A percentile compares a stretch with the other conserved stretches of the same genome.
These are phyloP conservation scores for Limtongia smithiae DNA, from an alignment of 805 yeast species.

Conservation along the genomic window DNA sequence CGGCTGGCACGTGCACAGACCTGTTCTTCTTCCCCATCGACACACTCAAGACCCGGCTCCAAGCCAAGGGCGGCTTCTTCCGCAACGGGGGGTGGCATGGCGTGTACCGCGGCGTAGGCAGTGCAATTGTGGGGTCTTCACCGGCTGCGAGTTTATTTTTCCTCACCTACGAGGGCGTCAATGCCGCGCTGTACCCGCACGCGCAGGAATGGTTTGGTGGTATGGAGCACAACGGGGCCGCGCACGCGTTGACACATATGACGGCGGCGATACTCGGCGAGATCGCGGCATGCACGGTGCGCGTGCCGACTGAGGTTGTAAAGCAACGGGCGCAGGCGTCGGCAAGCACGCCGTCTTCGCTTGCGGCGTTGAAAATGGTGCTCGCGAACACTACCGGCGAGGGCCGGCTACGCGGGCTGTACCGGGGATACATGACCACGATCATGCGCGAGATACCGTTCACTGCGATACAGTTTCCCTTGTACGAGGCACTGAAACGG, in stretches of 20 bases:
- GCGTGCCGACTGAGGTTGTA: conserved; percentile 96
- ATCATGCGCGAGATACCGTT: conserved; percentile 95
- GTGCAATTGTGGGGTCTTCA: conserved; percentile 91
- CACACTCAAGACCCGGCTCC: conserved; percentile 88
- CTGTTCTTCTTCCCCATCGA: conserved; percentile 94
- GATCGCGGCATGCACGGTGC: conserved; percentile 82
- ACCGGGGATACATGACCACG: conserved; percentile 91
- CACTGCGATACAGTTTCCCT: conserved; percentile 91
- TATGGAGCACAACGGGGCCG: conserved; percentile 13
- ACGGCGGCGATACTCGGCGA: conserved; percentile 85
- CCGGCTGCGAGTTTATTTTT: conserved; percentile 78
- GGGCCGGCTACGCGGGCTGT: conserved; percentile 72
- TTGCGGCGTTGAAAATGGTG: conserved; percentile 61
- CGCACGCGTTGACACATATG: conserved; percentile 67
- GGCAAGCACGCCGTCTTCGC: conserved; percentile 53
- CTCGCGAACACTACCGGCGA: conserved; percentile 67
- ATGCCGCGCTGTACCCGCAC: conserved; percentile 38
- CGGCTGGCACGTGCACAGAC: conserved; percentile 96
- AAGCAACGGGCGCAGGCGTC: conserved; percentile 91
- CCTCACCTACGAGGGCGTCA: conserved; percentile 78
- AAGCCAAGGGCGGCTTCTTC: conserved; percentile 93
- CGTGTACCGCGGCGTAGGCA: conserved; percentile 86
- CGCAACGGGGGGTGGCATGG: conserved; percentile 91
- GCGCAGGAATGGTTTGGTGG: conserved; percentile 6
- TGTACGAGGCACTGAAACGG: conserved; percentile 79